Conservation (phyloP, 257 asterid genomes). For the Plantago ovata region DNA sequence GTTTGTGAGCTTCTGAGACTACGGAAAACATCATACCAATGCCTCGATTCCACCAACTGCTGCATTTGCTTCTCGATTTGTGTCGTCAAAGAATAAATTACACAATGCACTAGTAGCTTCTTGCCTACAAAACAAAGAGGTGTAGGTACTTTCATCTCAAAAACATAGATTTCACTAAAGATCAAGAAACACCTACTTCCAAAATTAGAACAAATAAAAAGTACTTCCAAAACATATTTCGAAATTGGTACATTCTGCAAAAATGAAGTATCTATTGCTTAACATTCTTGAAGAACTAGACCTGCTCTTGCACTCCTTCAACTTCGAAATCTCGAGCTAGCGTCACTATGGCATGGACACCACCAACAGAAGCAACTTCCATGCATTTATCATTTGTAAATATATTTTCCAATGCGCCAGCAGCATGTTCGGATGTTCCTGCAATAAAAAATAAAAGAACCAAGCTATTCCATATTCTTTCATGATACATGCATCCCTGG, state of each 20-base stretch:
- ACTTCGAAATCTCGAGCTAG: slow-evolving; percentile 73
- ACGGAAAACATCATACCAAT: slow-evolving; percentile 48
- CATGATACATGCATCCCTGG: too few relatives aligned
- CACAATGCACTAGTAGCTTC: slow-evolving; percentile 96
- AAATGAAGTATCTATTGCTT: slow-evolving; percentile 5
- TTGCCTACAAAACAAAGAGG: slow-evolving; percentile 52
- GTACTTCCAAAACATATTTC: not conserved
- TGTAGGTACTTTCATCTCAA: not conserved
- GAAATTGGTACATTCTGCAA: not conserved
- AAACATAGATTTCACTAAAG: too few relatives aligned
- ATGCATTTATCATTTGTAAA: slow-evolving; percentile 87
- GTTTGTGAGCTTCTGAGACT: too few relatives aligned
- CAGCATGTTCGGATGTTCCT: slow-evolving; percentile 95
- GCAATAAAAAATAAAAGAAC: slow-evolving; percentile 16
- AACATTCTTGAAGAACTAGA: slow-evolving; percentile 8
- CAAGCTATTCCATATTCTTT: not conserved
- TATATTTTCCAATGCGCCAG: slow-evolving; percentile 84
- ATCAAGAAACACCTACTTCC: too few relatives aligned
- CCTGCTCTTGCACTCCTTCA: too few relatives aligned
- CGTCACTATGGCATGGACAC: slow-evolving; percentile 65
- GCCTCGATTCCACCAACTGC: slow-evolving; percentile 89
- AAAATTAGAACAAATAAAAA: not conserved
- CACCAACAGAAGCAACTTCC: slow-evolving; percentile 66
- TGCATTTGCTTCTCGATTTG: slow-evolving; percentile 88
- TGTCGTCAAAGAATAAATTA: slow-evolving; percentile 85